Conservation (phyloP, 139 green algal species). For the Axilococcus clingmanii region DNA sequence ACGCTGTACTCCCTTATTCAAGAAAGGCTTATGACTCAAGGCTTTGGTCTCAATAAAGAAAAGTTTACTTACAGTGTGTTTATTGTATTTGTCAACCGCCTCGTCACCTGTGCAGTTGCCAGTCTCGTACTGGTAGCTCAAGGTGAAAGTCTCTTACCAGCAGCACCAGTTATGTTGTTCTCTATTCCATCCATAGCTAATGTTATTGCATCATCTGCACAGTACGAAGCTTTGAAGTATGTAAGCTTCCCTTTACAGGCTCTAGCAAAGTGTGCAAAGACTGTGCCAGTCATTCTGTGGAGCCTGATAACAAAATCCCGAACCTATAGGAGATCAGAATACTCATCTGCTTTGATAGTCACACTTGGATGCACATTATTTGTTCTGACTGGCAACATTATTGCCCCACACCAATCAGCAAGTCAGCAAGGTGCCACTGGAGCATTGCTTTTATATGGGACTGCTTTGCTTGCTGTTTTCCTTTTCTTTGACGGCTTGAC, state of each 20-base stretch:
- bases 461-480: constrained; percentile 6
- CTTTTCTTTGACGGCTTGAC: constrained; percentile 18
- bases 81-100: constrained; percentile 89
- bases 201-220: constrained; percentile 85
- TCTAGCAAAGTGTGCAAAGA: constrained; percentile 91
- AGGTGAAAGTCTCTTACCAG: constrained; percentile 18
- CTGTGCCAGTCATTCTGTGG: constrained; percentile 44
- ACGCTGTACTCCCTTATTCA: constrained; percentile 28
- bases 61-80: constrained; percentile 68
- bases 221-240: constrained; percentile 97
- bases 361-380: constrained; percentile 10
- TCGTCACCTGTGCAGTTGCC: constrained; percentile 55
- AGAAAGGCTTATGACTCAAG: constrained; percentile 25
- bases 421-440: neutral
- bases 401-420: neutral
- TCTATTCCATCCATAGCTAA: constrained; percentile 73
- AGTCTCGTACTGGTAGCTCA: constrained; percentile 29
- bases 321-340: constrained; percentile 4
- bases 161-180: constrained; percentile 57
- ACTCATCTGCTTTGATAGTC: constrained; percentile 2
- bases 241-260: constrained; percentile 92
- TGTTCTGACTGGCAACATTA: constrained; percentile 16
- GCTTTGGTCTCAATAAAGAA: constrained; percentile 13
- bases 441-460: neutral
- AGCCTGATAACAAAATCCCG: constrained; percentile 9